phyloP scores from a whole-genome alignment of 805 yeast species.

The Jamesozyma piceae region DNA sequence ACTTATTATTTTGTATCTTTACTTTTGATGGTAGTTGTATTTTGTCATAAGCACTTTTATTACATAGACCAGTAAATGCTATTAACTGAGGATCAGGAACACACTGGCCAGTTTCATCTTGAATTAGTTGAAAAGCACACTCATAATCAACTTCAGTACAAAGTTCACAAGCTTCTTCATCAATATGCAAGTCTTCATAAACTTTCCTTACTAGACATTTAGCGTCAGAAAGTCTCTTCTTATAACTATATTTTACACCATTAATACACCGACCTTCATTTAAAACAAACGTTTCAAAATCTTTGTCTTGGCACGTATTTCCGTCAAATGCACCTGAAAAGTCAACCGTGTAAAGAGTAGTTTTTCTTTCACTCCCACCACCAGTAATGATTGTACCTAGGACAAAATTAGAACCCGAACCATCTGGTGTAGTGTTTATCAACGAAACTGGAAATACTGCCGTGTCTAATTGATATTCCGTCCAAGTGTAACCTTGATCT shows the following conservation, averaged over 20 bases:
- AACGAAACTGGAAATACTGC: conserved; percentile 36
- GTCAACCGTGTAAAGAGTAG: conserved; percentile 35
- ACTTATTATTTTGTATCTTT: conserved; percentile 13
- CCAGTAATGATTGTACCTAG: conserved; percentile 33
- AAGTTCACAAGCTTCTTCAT: conserved; percentile 46
- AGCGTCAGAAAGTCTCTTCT: conserved; percentile 55
- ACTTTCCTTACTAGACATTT: conserved; percentile 41
- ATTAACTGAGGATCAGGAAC: conserved; percentile 28
- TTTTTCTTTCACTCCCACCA: conserved; percentile 8
- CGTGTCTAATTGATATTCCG: conserved; percentile 37
- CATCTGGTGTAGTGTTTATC: conserved; percentile 53
- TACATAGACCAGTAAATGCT: conserved; percentile 16
- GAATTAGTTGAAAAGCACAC: conserved; percentile 48
- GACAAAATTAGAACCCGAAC: conserved; percentile 53
- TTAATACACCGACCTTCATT: conserved; percentile 42
- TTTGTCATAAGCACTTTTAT: conserved; percentile 5
- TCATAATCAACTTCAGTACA: conserved; percentile 64
- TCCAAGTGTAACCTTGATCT: conserved; percentile 70
- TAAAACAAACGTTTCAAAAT: conserved; percentile 53
- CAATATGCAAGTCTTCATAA: conserved; percentile 31
- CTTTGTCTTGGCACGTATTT: conserved; percentile 37
- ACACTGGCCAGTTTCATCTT: conserved; percentile 38
- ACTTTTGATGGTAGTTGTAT: conserved; percentile 14
- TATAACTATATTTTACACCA: conserved; percentile 58
- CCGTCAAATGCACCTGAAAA: conserved; percentile 46